A percentile compares a stretch with the other conserved stretches of the same genome.
Conservation (phyloP, 179 eudicot species). For the Spergularia azorica region DNA sequence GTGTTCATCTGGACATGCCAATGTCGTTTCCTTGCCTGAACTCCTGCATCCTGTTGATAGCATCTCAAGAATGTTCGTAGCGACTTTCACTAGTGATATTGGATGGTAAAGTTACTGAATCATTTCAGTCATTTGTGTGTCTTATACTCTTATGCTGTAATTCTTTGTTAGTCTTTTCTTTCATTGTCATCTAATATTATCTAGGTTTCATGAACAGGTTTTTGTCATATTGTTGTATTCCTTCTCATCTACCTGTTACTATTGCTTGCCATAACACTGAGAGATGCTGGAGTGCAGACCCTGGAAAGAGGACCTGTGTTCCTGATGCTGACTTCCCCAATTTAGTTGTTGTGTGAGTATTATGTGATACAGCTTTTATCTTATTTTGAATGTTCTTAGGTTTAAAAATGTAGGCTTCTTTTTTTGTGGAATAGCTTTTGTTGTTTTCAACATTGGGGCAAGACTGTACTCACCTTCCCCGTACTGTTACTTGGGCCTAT, state of each 20-base stretch:
- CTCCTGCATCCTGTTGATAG: slow-evolving; percentile 71
- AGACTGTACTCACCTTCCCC: too few relatives aligned
- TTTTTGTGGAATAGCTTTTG: too few relatives aligned
- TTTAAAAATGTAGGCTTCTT: too few relatives aligned
- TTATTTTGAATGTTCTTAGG: neutral
- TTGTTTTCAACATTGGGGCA: too few relatives aligned
- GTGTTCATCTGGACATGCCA: slow-evolving; percentile 34
- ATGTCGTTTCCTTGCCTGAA: slow-evolving; percentile 70
- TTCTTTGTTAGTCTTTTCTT: neutral
- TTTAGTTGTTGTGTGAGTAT: slow-evolving; percentile 74
- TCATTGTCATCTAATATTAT: slow-evolving; percentile 10
- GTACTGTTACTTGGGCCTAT: too few relatives aligned
- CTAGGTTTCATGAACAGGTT: slow-evolving; percentile 52
- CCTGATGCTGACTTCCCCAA: slow-evolving; percentile 75
- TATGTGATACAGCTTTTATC: slow-evolving; percentile 9
- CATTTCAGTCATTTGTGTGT: slow-evolving; percentile 3
- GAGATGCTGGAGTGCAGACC: slow-evolving; percentile 79
- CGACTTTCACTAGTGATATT: slow-evolving; percentile 85
- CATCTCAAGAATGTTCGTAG: slow-evolving; percentile 64
- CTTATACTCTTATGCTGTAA: neutral
- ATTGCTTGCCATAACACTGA: slow-evolving; percentile 80
- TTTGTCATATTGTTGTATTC: slow-evolving; percentile 73
- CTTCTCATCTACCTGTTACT: slow-evolving; percentile 70
- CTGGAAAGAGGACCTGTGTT: slow-evolving; percentile 54
- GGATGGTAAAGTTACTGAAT: slow-evolving; percentile 51